Evolutionary conservation across 208 protist genomes (phyloP).

Genomic region (Blastocrithidia nonstop): DNA sequence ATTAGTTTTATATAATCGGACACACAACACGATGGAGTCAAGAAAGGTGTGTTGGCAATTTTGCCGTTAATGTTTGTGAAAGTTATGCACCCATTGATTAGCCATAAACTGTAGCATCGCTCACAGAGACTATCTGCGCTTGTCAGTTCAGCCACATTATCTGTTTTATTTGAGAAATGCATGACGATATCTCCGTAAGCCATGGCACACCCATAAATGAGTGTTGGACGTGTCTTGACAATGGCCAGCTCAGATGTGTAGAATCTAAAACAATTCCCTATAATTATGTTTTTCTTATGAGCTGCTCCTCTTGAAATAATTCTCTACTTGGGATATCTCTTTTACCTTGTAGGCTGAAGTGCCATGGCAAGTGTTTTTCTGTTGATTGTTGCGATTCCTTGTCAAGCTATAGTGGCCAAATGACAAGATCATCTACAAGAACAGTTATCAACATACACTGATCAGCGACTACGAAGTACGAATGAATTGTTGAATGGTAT

Average conservation of each 20-base stretch:
- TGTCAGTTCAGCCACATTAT: constrained; percentile 38
- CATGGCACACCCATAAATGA: constrained; percentile 52
- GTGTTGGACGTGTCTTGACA: constrained; percentile 70
- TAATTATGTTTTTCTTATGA: constrained; percentile 20
- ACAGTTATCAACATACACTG: constrained; percentile 22
- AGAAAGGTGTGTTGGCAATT: constrained; percentile 11
- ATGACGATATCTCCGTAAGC: constrained; percentile 24
- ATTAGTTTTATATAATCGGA: constrained; percentile 14
- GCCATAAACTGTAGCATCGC: constrained; percentile 24
- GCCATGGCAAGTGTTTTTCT: constrained; percentile 62
- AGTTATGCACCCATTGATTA: constrained; percentile 17
- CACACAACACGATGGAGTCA: constrained; percentile 1
- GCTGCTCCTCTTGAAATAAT: constrained; percentile 53
- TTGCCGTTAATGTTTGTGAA: constrained; percentile 13
- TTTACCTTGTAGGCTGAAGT: constrained; percentile 38
- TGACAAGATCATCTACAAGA: constrained; percentile 8
- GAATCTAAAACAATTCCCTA: constrained; percentile 18
- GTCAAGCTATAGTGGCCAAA: constrained; percentile 32
- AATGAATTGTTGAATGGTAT: constrained; percentile 87
- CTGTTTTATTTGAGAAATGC: constrained; percentile 68
- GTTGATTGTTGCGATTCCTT: constrained; percentile 29
- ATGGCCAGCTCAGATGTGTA: constrained; percentile 71
- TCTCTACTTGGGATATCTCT: constrained; percentile 25
- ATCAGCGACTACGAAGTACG: constrained; percentile 73
- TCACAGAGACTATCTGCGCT: constrained; percentile 14